These are phyloP conservation scores for Echria macrotheca DNA, from an alignment of 495 filamentous ascomycete genomes.

Conservation along the genomic window DNA sequence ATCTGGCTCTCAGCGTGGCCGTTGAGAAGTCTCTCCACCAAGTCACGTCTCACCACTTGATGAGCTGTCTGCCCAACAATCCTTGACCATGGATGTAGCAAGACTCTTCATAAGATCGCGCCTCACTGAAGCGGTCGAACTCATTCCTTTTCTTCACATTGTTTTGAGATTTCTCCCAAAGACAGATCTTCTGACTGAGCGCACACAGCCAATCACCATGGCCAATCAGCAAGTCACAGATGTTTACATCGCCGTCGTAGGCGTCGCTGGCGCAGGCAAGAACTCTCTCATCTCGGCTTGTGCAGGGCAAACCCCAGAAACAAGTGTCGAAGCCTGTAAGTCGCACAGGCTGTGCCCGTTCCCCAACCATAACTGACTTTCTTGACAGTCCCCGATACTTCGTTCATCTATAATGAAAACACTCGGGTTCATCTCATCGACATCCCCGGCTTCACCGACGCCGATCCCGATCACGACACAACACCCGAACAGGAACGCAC, in stretches of 20 bases:
- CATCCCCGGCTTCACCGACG: conserved; percentile 1
- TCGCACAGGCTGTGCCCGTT: neutral
- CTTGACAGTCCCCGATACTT: neutral
- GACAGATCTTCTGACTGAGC: neutral
- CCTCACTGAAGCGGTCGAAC: neutral
- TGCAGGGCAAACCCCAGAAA: neutral
- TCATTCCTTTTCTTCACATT: neutral
- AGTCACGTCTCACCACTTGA: neutral
- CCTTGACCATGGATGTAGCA: neutral
- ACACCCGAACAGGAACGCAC: neutral
- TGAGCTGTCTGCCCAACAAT: neutral
- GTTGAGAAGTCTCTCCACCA: neutral
- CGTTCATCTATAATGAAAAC: neutral
- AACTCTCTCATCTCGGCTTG: conserved; percentile 4
- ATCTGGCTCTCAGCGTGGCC: neutral
- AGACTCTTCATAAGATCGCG: too few relatives aligned
- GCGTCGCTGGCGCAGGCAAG: conserved; percentile 2
- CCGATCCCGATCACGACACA: neutral
- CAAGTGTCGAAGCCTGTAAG: conserved; percentile 6
- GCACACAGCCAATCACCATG: neutral
- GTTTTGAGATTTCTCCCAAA: neutral
- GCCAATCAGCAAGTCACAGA: conserved; percentile 3
- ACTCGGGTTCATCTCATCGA: conserved; percentile 1
- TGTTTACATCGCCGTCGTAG: conserved; percentile 3
- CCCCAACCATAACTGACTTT: neutral